Conservation (phyloP, 495 filamentous ascomycete species). For the Aspergillus biplanus region DNA sequence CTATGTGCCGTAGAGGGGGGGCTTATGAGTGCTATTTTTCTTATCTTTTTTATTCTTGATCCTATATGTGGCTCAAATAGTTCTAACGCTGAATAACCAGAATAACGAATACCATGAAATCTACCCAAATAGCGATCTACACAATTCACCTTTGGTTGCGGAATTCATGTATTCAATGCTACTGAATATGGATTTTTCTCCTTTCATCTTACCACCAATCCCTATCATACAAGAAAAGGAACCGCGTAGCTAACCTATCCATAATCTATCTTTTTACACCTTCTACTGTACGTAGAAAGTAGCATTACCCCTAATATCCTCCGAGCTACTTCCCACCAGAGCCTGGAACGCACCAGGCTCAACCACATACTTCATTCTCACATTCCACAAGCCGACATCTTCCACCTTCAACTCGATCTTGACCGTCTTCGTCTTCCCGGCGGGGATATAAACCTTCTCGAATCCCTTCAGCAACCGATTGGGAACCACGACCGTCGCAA, state of each 20-base stretch:
- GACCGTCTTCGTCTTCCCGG: conserved; percentile 62
- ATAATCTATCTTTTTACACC: neutral
- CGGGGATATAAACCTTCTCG: conserved; percentile 63
- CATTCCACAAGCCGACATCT: conserved; percentile 62
- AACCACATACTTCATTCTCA: conserved; percentile 68
- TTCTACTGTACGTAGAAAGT: conserved; percentile 53
- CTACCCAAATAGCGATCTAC: no score
- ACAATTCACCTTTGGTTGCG: no score
- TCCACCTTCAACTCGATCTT: conserved; percentile 54
- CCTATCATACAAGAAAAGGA: no score
- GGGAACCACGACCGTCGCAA: conserved; percentile 65
- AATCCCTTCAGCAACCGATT: conserved; percentile 71
- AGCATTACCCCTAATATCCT: conserved; percentile 57
- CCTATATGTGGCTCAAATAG: no score
- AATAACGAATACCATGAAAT: no score
- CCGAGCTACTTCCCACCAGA: conserved; percentile 58
- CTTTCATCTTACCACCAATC: no score
- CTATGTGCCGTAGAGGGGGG: no score
- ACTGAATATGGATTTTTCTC: no score
- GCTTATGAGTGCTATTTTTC: no score
- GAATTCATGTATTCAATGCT: no score
- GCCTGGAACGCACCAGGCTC: conserved; percentile 68
- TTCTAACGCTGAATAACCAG: no score
- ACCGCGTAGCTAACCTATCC: neutral
- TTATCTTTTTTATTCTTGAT: no score